phyloP scores from a whole-genome alignment of 192 early-diverging fungal species.

The Entomortierella chlamydospora region DNA sequence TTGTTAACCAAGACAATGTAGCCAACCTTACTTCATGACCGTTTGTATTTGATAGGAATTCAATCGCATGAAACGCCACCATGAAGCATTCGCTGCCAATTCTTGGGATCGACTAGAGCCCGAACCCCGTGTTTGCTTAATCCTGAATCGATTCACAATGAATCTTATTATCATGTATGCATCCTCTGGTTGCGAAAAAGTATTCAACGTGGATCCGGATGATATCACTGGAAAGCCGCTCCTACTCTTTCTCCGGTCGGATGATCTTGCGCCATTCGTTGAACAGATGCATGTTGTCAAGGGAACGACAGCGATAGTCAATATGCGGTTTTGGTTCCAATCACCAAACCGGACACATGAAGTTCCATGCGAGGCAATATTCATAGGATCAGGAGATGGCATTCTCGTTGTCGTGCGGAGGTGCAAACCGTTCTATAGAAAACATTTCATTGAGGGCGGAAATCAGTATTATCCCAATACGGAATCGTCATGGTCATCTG shows the following conservation, averaged over 20 bases:
- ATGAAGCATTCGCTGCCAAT: conserved; percentile 17
- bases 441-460: background rate
- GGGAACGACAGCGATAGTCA: conserved; percentile 8
- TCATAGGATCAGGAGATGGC: conserved; percentile 27
- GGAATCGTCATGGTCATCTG: too few species aligned
- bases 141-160: conserved; percentile 38
- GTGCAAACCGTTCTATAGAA: conserved; percentile 12
- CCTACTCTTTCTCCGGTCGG: conserved; percentile 27
- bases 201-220: conserved; percentile 11
- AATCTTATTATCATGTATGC: conserved; percentile 30
- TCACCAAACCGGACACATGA: conserved; percentile 12
- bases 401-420: conserved; percentile 12
- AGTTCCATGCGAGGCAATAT: conserved; percentile 23
- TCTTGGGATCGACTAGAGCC: conserved; percentile 37
- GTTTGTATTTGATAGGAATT: conserved; percentile 1
- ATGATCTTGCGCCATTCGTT: conserved; percentile 31
- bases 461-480: background rate
- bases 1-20: too few species aligned
- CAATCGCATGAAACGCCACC: conserved; percentile 1
- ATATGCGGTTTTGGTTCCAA: conserved; percentile 42
- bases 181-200: conserved; percentile 6
- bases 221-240: conserved; percentile 34
- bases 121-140: conserved; percentile 37
- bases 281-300: conserved; percentile 32
- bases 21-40: too few species aligned